Evolutionary conservation across 2,329 filamentous ascomycete species (phyloP).

Genomic region (Chrysoporthe austroafricana): DNA sequence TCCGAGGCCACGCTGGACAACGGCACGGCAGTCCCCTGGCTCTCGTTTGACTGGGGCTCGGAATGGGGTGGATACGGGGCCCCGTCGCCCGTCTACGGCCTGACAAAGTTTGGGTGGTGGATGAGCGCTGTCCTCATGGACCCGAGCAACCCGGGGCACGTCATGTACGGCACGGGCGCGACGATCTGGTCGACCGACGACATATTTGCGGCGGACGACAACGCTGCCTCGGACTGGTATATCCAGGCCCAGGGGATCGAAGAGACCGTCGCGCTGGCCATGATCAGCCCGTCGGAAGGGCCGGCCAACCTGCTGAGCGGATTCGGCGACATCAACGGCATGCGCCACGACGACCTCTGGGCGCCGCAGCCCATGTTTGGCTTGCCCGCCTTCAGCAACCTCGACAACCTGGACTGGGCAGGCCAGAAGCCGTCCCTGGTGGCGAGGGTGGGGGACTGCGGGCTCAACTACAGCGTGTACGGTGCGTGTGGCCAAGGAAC

Average conservation of each 20-base stretch:
- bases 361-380: conserved; percentile 20
- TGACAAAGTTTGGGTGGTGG: conserved; percentile 22
- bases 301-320: conserved; percentile 18
- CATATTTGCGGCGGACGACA: conserved; percentile 9
- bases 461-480: conserved; percentile 13
- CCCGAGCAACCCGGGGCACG: background rate
- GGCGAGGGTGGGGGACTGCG: conserved; percentile 16
- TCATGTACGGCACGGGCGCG: conserved; percentile 19
- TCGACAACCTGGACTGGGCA: conserved; percentile 21
- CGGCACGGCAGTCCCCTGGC: conserved; percentile 17
- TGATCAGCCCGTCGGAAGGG: conserved; percentile 15
- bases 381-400: conserved; percentile 17
- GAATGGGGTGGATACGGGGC: conserved; percentile 18
- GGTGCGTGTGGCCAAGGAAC: conserved; percentile 14
- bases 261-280: conserved; percentile 15
- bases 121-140: conserved; percentile 21
- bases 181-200: conserved; percentile 20
- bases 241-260: conserved; percentile 20
- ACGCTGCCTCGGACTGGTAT: conserved; percentile 7
- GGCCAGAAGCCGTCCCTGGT: conserved; percentile 16
- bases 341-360: conserved; percentile 17
- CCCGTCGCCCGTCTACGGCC: conserved; percentile 10
- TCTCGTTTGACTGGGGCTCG: conserved; percentile 16
- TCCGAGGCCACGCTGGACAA: conserved; percentile 13
- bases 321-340: conserved; percentile 21